Percentiles rank a stretch among this genome's conserved stretches.
Conservation (phyloP, 2,329 filamentous ascomycete genomes). For the Apiospora marii region DNA sequence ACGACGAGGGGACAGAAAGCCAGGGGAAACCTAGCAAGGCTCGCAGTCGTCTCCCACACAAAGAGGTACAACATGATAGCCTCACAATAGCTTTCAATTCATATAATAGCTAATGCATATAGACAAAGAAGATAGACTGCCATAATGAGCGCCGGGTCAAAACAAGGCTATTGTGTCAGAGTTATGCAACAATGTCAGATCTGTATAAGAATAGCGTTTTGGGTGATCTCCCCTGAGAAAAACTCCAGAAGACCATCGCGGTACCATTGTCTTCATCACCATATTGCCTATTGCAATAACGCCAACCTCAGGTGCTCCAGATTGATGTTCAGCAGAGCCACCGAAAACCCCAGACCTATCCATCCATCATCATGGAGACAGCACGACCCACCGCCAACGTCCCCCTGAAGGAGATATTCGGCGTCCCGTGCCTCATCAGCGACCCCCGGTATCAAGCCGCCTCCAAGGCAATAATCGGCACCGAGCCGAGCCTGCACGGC, state of each 20-base stretch:
- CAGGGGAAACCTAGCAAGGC: no score
- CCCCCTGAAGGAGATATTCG: neutral
- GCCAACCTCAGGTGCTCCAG: no score
- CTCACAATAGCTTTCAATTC: neutral
- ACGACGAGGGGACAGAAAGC: no score
- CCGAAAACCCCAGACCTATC: neutral
- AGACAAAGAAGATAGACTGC: no score
- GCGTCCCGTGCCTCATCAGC: neutral
- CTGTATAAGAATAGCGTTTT: neutral
- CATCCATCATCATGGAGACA: neutral
- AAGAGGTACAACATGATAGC: neutral
- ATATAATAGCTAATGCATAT: neutral
- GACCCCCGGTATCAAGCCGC: neutral
- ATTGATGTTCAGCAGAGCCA: no score
- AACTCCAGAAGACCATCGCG: neutral
- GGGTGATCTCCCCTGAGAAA: no score
- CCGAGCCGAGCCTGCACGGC: no score
- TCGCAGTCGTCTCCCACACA: neutral
- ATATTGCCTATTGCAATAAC: no score
- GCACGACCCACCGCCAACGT: neutral
- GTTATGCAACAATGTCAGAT: neutral
- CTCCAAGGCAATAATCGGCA: no score
- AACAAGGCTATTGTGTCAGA: neutral
- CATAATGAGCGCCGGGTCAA: no score
- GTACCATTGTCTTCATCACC: neutral